Conservation (phyloP, 2,329 filamentous ascomycete species). For the Thelonectria blattea region DNA sequence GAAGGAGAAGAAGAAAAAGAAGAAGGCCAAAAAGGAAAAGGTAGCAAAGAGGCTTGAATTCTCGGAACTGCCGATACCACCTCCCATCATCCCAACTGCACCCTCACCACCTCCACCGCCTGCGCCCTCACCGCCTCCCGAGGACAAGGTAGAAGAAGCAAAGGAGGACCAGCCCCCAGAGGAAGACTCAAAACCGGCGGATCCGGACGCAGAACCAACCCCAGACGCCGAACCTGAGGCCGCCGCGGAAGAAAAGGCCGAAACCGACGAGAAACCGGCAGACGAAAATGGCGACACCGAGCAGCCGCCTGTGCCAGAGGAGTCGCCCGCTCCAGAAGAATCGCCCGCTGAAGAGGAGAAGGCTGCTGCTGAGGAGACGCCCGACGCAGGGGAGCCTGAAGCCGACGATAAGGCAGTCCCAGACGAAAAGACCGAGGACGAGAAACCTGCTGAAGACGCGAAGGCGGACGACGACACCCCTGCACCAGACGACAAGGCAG, state of each 20-base stretch:
- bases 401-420: neutral
- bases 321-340: slow-evolving; percentile 5
- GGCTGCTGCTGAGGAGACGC: slow-evolving; percentile 1
- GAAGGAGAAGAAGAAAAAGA: slow-evolving; percentile 33
- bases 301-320: neutral
- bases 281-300: slow-evolving; percentile 3
- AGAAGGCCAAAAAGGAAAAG: slow-evolving; percentile 19
- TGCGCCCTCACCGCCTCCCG: slow-evolving; percentile 11
- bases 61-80: slow-evolving; percentile 16
- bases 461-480: neutral
- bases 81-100: slow-evolving; percentile 19
- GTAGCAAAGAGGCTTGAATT: slow-evolving; percentile 3
- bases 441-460: neutral
- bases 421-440: slow-evolving; percentile 3
- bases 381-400: neutral
- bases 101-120: slow-evolving; percentile 8
- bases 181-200: slow-evolving; percentile 16
- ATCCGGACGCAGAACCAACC: neutral
- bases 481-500: neutral
- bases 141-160: slow-evolving; percentile 25
- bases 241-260: slow-evolving; percentile 16
- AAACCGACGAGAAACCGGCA: slow-evolving; percentile 8
- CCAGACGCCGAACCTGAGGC: slow-evolving; percentile 1
- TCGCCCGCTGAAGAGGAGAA: slow-evolving; percentile 9
- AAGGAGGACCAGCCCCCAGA: slow-evolving; percentile 25